phyloP scores from a whole-genome alignment of 768 basidiomycete genomes.

The Lactarius sanguifluus region DNA sequence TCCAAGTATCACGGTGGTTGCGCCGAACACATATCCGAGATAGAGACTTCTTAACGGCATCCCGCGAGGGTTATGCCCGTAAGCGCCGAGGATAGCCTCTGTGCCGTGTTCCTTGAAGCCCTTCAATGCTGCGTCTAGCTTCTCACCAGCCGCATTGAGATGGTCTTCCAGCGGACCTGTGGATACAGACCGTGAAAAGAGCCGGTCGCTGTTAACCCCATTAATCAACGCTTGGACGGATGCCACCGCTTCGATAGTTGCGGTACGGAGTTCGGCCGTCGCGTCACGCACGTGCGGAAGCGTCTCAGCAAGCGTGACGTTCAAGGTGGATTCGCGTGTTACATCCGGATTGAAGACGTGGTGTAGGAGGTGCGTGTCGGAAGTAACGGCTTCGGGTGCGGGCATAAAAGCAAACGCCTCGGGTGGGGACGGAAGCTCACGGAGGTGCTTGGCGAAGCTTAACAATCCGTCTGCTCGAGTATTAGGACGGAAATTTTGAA shows the following conservation, averaged over 20 bases:
- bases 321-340: conserved; percentile 35
- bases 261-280: conserved; percentile 39
- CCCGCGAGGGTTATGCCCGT: conserved; percentile 9
- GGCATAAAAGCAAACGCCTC: conserved; percentile 21
- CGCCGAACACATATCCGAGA: conserved; percentile 50
- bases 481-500: background rate
- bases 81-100: conserved; percentile 37
- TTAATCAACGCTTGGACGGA: conserved; percentile 35
- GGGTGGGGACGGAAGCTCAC: conserved; percentile 26
- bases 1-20: conserved; percentile 43
- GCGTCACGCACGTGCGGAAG: conserved; percentile 39
- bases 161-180: conserved; percentile 29
- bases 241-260: conserved; percentile 34
- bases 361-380: conserved; percentile 41
- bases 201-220: conserved; percentile 40
- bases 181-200: conserved; percentile 27
- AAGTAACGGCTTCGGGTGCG: conserved; percentile 26
- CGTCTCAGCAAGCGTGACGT: conserved; percentile 38
- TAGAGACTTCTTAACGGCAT: conserved; percentile 46
- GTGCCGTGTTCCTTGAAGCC: conserved; percentile 37
- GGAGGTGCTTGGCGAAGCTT: conserved; percentile 37
- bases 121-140: conserved; percentile 34
- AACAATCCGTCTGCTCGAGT: conserved; percentile 38
- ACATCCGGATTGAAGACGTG: conserved; percentile 36
- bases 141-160: conserved; percentile 33